Conservation (phyloP, 148 eudicot genomes). For the Dianthus caryophyllus region DNA sequence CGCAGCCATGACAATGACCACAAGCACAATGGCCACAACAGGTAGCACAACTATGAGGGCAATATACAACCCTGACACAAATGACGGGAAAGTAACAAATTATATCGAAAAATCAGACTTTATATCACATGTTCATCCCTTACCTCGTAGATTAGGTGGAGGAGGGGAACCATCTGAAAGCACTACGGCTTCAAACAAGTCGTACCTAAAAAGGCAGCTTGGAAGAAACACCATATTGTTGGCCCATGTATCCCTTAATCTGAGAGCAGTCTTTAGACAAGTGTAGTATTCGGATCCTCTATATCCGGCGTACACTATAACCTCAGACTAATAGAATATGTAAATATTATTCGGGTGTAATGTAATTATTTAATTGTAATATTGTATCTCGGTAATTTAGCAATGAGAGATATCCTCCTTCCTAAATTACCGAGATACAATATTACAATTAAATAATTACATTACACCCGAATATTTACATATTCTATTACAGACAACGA, state of each 20-base stretch:
- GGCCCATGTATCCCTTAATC: neutral
- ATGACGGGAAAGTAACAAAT: neutral
- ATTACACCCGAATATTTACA: too few species aligned
- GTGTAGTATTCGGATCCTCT: slow-evolving; percentile 18
- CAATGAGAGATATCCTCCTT: too few species aligned
- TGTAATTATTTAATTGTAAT: too few species aligned
- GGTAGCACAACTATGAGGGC: slow-evolving; percentile 4
- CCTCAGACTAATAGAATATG: too few species aligned
- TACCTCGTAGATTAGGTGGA: slow-evolving; percentile 9
- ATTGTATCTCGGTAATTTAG: too few species aligned
- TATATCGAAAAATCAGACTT: neutral
- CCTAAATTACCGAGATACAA: too few species aligned
- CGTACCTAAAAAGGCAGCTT: slow-evolving; percentile 29
- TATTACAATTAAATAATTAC: too few species aligned
- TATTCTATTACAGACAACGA: too few species aligned
- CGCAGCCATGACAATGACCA: neutral
- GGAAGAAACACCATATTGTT: slow-evolving; percentile 25
- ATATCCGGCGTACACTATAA: slow-evolving; percentile 28
- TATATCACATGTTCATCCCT: neutral
- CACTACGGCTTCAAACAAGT: neutral
- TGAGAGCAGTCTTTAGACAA: slow-evolving; percentile 11
- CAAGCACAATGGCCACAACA: neutral
- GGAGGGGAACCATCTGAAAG: neutral
- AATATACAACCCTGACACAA: neutral
- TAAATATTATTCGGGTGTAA: too few species aligned